Conservation (phyloP, 2,329 filamentous ascomycete genomes). For the Dothiorella sarmentorum region DNA sequence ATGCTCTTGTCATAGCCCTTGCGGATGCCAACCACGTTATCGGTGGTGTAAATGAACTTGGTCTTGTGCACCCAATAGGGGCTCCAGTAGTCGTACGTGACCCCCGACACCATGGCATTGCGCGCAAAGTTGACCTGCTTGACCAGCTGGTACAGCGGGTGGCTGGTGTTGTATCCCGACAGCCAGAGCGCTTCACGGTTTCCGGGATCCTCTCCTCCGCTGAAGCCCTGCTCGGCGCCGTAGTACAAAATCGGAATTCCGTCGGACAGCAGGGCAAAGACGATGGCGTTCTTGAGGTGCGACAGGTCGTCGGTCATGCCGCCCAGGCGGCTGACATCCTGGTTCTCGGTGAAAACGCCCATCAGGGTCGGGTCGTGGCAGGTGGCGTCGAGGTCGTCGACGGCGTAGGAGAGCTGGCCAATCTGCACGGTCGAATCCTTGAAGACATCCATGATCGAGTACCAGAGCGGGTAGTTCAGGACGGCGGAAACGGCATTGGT, state of each 20-base stretch:
- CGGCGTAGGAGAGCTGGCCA: constrained; percentile 34
- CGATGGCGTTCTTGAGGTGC: constrained; percentile 38
- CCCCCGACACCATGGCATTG: not conserved
- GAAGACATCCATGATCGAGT: constrained; percentile 37
- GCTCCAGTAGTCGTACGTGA: constrained; percentile 6
- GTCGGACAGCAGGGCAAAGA: constrained; percentile 35
- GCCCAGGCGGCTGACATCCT: constrained; percentile 39
- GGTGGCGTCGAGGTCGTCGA: constrained; percentile 30
- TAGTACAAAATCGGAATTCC: constrained; percentile 42
- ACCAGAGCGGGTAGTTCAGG: constrained; percentile 57
- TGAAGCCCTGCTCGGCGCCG: constrained; percentile 38
- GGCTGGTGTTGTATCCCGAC: constrained; percentile 31
- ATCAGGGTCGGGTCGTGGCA: constrained; percentile 36
- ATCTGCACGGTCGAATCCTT: constrained; percentile 29
- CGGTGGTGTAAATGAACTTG: not conserved
- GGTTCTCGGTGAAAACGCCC: constrained; percentile 40
- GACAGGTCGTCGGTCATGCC: constrained; percentile 35
- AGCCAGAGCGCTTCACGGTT: constrained; percentile 43
- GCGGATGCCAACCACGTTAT: not conserved
- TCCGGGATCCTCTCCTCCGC: constrained; percentile 36
- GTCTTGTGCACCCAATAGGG: constrained; percentile 11
- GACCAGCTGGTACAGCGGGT: constrained; percentile 16
- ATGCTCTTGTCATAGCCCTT: constrained; percentile 11
- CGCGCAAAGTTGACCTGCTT: constrained; percentile 8
- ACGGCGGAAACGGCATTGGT: constrained; percentile 52